Percentiles rank a stretch among this genome's conserved stretches.
Evolutionary conservation across 1,284 basidiomycete species (phyloP).

Genomic region (Pseudozyma tsukubaensis): DNA sequence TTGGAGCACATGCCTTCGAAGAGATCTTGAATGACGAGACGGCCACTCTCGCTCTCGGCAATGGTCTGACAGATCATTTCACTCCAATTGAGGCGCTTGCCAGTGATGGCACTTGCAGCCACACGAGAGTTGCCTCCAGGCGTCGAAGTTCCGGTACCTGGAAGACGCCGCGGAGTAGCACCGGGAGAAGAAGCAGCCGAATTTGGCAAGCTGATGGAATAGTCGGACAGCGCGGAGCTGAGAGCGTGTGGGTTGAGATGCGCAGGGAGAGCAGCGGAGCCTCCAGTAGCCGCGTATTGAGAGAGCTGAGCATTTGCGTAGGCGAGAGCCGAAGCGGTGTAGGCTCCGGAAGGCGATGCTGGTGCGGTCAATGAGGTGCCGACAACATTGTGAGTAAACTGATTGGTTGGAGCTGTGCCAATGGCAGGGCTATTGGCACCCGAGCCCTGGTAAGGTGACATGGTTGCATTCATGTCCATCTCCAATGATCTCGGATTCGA

Average conservation of each 20-base stretch:
- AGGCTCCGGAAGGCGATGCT: conserved; percentile 45
- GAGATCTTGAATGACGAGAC: conserved; percentile 65
- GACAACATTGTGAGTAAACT: conserved; percentile 21
- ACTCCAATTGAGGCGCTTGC: conserved; percentile 66
- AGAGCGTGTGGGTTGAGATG: conserved; percentile 57
- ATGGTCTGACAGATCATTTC: conserved; percentile 68
- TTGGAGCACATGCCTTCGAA: conserved; percentile 65
- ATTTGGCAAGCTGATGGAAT: conserved; percentile 53
- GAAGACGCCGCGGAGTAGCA: conserved; percentile 46
- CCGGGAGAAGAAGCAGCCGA: conserved; percentile 59
- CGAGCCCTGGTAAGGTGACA: conserved; percentile 51
- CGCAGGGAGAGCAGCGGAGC: conserved; percentile 42
- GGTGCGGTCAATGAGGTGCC: conserved; percentile 46
- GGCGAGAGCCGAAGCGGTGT: conserved; percentile 51
- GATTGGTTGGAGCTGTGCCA: conserved; percentile 17
- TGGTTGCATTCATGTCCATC: conserved; percentile 56
- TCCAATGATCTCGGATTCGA: conserved; percentile 18
- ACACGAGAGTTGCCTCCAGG: conserved; percentile 56
- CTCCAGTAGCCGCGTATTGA: conserved; percentile 52
- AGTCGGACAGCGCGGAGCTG: conserved; percentile 55
- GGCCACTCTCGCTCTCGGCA: conserved; percentile 59
- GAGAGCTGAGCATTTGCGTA: conserved; percentile 62
- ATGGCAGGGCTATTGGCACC: conserved; percentile 50
- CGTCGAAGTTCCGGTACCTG: conserved; percentile 43
- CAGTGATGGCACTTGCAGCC: conserved; percentile 57